These are phyloP conservation scores for Hypholoma fasciculare DNA, from an alignment of 768 basidiomycete species.

Conservation along the genomic window DNA sequence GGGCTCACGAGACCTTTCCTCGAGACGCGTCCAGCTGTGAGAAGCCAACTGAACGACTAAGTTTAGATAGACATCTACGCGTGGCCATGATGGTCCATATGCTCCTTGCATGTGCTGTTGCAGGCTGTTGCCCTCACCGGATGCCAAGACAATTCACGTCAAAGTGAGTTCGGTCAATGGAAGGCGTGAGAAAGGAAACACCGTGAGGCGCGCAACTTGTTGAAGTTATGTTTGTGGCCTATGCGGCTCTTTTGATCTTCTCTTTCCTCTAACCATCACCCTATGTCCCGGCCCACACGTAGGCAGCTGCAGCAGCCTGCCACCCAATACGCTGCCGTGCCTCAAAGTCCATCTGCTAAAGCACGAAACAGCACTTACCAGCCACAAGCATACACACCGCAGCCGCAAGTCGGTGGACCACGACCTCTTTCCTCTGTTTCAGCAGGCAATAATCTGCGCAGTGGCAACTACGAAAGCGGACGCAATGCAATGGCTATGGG, in stretches of 20 bases:
- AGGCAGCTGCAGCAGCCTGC: conserved; percentile 42
- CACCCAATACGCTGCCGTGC: conserved; percentile 66
- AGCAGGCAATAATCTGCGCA: conserved; percentile 20
- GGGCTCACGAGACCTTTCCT: neutral
- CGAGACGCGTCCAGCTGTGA: neutral
- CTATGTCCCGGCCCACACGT: conserved; percentile 39
- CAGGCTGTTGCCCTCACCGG: neutral
- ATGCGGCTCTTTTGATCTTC: neutral
- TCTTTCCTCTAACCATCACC: conserved; percentile 15
- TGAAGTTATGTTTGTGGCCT: no score
- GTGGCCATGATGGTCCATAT: no score
- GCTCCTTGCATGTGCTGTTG: no score
- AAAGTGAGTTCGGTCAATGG: no score
- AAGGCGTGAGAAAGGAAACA: no score
- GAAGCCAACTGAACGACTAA: no score
- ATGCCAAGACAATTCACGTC: neutral
- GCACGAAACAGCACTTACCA: conserved; percentile 20
- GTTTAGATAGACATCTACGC: no score
- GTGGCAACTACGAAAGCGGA: conserved; percentile 30
- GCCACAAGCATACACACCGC: conserved; percentile 18
- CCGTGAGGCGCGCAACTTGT: no score
- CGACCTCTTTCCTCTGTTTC: conserved; percentile 25
- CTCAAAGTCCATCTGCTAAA: conserved; percentile 43
- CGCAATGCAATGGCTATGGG: conserved; percentile 68
- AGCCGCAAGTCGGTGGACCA: conserved; percentile 24